Evolutionary conservation across 2,329 filamentous ascomycete species (phyloP).

Genomic region (Stylonectria norvegica): DNA sequence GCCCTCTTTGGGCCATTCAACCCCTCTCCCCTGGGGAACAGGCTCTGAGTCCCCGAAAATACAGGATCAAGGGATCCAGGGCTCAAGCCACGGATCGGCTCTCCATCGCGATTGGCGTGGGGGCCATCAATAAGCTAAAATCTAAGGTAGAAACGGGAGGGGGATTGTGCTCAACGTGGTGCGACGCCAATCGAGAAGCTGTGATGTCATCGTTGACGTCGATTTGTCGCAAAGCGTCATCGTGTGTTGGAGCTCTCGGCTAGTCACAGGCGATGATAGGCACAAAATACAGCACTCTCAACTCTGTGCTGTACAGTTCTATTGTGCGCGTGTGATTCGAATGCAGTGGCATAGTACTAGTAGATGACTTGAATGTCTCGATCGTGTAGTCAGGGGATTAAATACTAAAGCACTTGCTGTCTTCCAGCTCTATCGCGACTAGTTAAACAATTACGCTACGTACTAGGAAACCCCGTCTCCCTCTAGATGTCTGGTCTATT

Average conservation of each 20-base stretch:
- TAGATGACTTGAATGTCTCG: neutral
- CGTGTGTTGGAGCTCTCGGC: neutral
- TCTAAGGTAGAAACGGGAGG: too few species aligned
- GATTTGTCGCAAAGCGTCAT: neutral
- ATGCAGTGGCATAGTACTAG: too few species aligned
- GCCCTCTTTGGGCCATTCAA: too few species aligned
- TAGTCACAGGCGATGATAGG: slow-evolving; percentile 2
- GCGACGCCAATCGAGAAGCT: neutral
- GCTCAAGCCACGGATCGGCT: too few species aligned
- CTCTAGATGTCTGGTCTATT: neutral
- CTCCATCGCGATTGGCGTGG: too few species aligned
- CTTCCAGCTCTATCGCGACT: neutral
- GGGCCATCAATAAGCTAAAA: too few species aligned
- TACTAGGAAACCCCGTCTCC: neutral
- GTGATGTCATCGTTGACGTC: slow-evolving; percentile 27
- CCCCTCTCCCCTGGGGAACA: too few species aligned
- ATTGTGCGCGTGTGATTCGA: too few species aligned
- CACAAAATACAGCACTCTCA: slow-evolving; percentile 5
- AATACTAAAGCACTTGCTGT: neutral
- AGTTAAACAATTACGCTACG: neutral
- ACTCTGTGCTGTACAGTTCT: too few species aligned
- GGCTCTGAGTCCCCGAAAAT: too few species aligned
- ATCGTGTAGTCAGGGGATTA: neutral
- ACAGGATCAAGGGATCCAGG: too few species aligned
- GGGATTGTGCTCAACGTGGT: too few species aligned